Conservation (phyloP, 1,284 basidiomycete genomes). For the Leccinum angustisporum region DNA sequence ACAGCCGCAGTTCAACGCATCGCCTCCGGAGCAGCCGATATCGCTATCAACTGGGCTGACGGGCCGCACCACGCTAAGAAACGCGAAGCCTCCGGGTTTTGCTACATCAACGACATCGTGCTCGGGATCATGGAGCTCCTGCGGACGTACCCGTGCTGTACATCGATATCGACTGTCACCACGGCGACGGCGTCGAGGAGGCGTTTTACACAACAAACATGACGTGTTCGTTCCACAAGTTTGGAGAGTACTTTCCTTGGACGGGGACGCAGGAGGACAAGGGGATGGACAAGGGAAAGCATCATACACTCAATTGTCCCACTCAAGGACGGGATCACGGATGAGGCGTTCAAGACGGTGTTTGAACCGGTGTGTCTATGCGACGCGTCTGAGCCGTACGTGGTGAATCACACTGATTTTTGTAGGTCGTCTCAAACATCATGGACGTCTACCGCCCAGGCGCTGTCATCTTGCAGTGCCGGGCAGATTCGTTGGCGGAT, state of each 20-base stretch:
- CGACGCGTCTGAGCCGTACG: not conserved
- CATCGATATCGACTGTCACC: constrained; percentile 98
- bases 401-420: not conserved
- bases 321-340: constrained; percentile 90
- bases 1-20: constrained; percentile 82
- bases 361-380: constrained; percentile 73
- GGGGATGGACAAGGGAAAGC: constrained; percentile 84
- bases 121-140: constrained; percentile 88
- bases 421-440: constrained; percentile 80
- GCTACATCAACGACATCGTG: constrained; percentile 97
- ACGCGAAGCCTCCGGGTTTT: constrained; percentile 93
- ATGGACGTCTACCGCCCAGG: constrained; percentile 90
- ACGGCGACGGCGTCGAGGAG: constrained; percentile 99
- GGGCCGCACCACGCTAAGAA: constrained; percentile 99
- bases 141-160: constrained; percentile 84
- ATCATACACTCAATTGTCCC: constrained; percentile 94
- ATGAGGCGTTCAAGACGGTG: constrained; percentile 78
- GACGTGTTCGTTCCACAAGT: constrained; percentile 96
- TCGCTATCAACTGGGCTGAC: constrained; percentile 97
- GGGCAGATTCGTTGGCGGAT: constrained; percentile 92
- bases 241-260: constrained; percentile 96
- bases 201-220: constrained; percentile 98
- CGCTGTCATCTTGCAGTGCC: constrained; percentile 92
- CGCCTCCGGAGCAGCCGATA: constrained; percentile 82
- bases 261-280: constrained; percentile 87